These are phyloP conservation scores for Cucumis cinereus DNA, from an alignment of 306 rosid genomes.

Conservation along the genomic window DNA sequence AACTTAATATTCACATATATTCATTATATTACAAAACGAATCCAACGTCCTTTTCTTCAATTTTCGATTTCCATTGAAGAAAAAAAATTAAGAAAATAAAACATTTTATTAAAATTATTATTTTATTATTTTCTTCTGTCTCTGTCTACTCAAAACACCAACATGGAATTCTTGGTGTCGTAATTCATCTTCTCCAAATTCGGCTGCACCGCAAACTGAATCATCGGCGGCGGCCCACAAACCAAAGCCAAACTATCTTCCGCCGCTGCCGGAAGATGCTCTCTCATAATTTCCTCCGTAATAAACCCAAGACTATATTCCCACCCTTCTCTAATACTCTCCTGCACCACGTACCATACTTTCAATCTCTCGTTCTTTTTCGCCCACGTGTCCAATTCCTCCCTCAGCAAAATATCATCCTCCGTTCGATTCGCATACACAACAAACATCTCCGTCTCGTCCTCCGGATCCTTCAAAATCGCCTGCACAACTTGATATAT, in stretches of 20 bases:
- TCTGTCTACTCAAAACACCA: conserved; percentile 28
- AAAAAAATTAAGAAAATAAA: neutral
- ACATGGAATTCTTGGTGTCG: conserved; percentile 34
- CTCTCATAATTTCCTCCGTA: conserved; percentile 38
- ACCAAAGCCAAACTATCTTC: conserved; percentile 46
- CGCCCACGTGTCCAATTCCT: conserved; percentile 65
- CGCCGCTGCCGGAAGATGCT: conserved; percentile 43
- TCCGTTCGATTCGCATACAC: conserved; percentile 67
- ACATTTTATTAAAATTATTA: no score
- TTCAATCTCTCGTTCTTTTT: conserved; percentile 34
- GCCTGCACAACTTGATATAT: conserved; percentile 71
- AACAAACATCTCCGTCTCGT: conserved; percentile 58
- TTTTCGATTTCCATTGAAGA: neutral
- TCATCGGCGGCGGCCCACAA: conserved; percentile 82
- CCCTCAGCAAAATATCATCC: conserved; percentile 60
- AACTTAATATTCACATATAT: neutral
- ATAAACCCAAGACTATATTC: conserved; percentile 53
- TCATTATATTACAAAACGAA: neutral
- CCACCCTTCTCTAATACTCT: conserved; percentile 46
- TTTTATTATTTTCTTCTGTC: neutral
- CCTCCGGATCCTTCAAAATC: conserved; percentile 54
- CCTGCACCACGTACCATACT: conserved; percentile 70
- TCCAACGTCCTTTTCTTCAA: neutral
- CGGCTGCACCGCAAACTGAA: conserved; percentile 50
- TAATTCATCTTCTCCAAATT: conserved; percentile 60